Percentiles rank a stretch among this genome's conserved stretches.
Conservation (phyloP, 305 asterid genomes). For the Solanum chacoense region DNA sequence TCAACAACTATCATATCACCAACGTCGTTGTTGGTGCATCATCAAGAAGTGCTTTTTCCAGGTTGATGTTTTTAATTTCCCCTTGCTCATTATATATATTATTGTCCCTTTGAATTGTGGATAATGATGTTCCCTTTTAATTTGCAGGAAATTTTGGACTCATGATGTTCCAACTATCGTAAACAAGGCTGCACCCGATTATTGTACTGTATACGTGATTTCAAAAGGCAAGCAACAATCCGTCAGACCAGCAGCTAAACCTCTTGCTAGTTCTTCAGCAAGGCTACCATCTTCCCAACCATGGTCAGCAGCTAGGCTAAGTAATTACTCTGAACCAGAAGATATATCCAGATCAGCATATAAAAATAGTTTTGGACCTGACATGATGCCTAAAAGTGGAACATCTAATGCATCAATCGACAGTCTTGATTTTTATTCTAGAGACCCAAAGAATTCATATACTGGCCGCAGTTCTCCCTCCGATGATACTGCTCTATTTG, state of each 20-base stretch:
- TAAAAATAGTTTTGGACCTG: slow-evolving; percentile 12
- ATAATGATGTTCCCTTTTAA: not conserved
- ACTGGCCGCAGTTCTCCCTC: not conserved
- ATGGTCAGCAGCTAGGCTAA: slow-evolving; percentile 9
- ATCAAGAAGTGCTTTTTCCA: slow-evolving; percentile 25
- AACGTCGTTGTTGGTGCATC: slow-evolving; percentile 68
- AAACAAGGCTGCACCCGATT: slow-evolving; percentile 75
- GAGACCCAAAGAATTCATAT: slow-evolving; percentile 9
- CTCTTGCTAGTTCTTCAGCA: slow-evolving; percentile 5
- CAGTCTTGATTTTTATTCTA: slow-evolving; percentile 7
- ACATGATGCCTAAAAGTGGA: slow-evolving; percentile 4
- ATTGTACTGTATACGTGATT: slow-evolving; percentile 59
- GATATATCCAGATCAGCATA: slow-evolving; percentile 15
- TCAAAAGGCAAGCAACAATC: slow-evolving; percentile 48
- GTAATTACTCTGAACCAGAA: slow-evolving; percentile 15
- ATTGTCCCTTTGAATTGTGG: not conserved
- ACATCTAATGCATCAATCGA: slow-evolving; percentile 9
- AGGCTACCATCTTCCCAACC: slow-evolving; percentile 13
- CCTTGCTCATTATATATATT: not conserved
- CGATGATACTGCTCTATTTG: slow-evolving; percentile 7
- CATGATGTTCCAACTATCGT: slow-evolving; percentile 50
- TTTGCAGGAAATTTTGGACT: slow-evolving; percentile 49
- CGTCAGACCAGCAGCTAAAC: slow-evolving; percentile 41
- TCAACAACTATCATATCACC: slow-evolving; percentile 28
- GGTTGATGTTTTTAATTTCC: slow-evolving; percentile 18